Base-by-base conservation (phyloP, 2,329 filamentous ascomycete genomes). In the Ascochyta clinopodiicola region DNA sequence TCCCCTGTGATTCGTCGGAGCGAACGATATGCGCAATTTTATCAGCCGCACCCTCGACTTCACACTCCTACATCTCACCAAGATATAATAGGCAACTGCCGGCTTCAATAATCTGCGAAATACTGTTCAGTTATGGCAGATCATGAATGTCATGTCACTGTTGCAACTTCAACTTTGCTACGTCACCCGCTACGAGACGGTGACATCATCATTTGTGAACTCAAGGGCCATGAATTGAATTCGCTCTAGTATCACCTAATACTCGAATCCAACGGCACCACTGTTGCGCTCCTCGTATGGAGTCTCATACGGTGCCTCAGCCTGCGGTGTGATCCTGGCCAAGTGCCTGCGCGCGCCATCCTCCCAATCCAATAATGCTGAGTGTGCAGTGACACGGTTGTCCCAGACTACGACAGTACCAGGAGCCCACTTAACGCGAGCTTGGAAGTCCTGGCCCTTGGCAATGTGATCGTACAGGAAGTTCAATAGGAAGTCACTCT, bases 371-470 rank as follows among this genome's bases (percentile, higher is more conserved):
- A 94, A 80, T 35, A 94, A 78, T 2, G 91, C 91, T 6, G 89
- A 89, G 74, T 96, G 91, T 63, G 86, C 84, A 9, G 89, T 92
- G 0, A 93, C 85, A 29, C 91, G 82, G 78, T 94, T 95, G 73
- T 95, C 91, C 91, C 91, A 96, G 0, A 94, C 86, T 2, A 95
- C 89, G 1, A 96, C 91, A 0, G 90, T 94, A n/a, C 86, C 84
- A 38, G 86, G 81, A 64, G 86, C 86, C 91, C 91, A 96, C 73
- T 88, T 89, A 44, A 96, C 82, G 22, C 90, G 84, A 5, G 82
- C 82, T 64, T 93, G 90, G 72, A 92, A 85, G 69, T 92, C 89
- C 44, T 88, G 85, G 19, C 88, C 88, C 36, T 84, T 82, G 0
- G 87, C 88, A 47, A 92, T 86, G 67, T 92, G 90, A 68, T 91